These are phyloP conservation scores for Rhodotorula paludigena DNA, from an alignment of 768 basidiomycete genomes.

Conservation along the genomic window DNA sequence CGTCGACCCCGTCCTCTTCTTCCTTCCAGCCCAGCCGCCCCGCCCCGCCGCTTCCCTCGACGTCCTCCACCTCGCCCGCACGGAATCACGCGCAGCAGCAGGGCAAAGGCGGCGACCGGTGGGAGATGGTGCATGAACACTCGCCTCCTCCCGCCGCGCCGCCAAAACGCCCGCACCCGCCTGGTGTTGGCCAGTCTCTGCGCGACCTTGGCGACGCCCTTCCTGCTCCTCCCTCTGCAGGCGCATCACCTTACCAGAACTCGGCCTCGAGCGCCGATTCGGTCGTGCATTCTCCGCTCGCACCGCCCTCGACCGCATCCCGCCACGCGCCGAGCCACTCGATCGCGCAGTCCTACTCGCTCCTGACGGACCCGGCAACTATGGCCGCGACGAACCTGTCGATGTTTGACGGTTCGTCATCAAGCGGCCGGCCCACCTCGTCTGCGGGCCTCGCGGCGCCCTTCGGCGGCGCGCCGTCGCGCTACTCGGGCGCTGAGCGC, in stretches of 20 bases:
- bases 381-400: constrained; percentile 32
- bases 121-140: constrained; percentile 8
- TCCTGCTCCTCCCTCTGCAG: not conserved
- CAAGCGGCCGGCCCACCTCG: not conserved
- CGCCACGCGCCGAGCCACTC: constrained; percentile 7
- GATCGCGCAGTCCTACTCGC: constrained; percentile 16
- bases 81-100: not conserved
- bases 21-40: constrained; percentile 5
- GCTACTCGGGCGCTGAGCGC: not conserved
- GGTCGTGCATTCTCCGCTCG: not conserved
- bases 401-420: constrained; percentile 1
- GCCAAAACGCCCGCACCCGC: not conserved
- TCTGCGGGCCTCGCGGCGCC: not conserved
- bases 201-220: constrained; percentile 4
- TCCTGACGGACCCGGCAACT: constrained; percentile 39
- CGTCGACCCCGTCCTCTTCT: not conserved
- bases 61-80: not conserved
- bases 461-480: not conserved
- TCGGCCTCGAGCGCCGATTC: not conserved
- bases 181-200: not conserved
- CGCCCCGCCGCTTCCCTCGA: not conserved
- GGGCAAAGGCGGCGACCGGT: not conserved
- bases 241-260: not conserved
- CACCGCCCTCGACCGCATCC: not conserved
- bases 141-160: not conserved